Percentiles rank a stretch among this genome's conserved stretches.
Conservation (phyloP, 805 yeast species). For the Metschnikowia continentalis region DNA sequence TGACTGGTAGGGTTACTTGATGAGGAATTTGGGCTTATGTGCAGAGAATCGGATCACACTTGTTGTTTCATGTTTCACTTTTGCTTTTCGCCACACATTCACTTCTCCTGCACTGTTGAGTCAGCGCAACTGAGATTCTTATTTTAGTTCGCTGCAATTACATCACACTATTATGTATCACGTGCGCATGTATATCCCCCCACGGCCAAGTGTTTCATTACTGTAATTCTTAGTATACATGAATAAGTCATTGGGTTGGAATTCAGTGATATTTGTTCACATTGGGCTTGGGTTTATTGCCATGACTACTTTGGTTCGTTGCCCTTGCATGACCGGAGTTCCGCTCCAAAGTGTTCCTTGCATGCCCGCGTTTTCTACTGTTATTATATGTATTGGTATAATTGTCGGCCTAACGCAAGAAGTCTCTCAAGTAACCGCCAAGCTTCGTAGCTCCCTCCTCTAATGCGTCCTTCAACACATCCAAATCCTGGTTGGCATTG, state of each 20-base stretch:
- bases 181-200: background rate
- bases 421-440: conserved; percentile 82
- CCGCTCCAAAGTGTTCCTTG: background rate
- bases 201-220: background rate
- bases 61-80: background rate
- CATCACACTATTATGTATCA: background rate
- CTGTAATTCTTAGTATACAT: no score
- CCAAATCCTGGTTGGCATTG: conserved; percentile 84
- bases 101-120: background rate
- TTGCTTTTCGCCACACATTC: background rate
- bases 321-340: background rate
- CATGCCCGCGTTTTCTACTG: background rate
- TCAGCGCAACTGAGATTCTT: no score
- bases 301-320: no score
- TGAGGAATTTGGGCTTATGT: background rate
- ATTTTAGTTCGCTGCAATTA: no score
- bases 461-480: conserved; percentile 82
- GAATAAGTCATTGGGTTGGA: no score
- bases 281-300: no score
- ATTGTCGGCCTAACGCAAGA: conserved; percentile 44
- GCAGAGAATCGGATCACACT: background rate
- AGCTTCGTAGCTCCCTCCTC: conserved; percentile 92
- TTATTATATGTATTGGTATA: background rate
- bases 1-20: background rate
- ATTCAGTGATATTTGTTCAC: no score